Evolutionary conservation across 176 grass and related monocot genomes (phyloP), one percentile per base, ranked within the genome.

Genomic region (Oryza brachyantha): DNA sequence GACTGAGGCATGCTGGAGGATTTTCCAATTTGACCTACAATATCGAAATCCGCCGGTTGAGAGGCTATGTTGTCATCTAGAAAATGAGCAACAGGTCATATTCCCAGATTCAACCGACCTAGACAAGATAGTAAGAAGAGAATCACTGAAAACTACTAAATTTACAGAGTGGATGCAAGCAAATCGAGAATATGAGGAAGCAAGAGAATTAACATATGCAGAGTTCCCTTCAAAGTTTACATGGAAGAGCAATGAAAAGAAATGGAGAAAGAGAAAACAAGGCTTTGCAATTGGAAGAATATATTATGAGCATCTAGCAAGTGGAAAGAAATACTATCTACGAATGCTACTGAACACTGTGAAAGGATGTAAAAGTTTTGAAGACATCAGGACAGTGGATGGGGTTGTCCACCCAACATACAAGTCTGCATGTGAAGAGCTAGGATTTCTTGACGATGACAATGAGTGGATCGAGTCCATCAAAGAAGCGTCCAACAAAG

Each of bases 391-490:
- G 3, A 87, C 27, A 22, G 25, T 81, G 0, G 46, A 91, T 34
- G 75, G 55, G 19, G 17, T 58, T 4, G 2, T 62, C 0, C 35
- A 91, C 42, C 2, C 5, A 0, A 64, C 81, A 31, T 84, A 77
- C 40, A 91, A 84, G 68, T 48, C 82, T 0, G 76, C 81, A 12
- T 91, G 85, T 1, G 14, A 84, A 11, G 81, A 81, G 0, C 10
- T 68, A 7, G 76, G 76, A 14, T 66, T 91, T 27, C 34, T 86
- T 4, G 61, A 77, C 31, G 78, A 90, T 48, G 72, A 87, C 26
- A 61, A 7, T 0, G 62, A 76, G 25, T 60, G 83, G 83, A 35
- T 38, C 1, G 59, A 65, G 1, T 85, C 67, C 67, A 79, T 85
- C 42, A 72, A 64, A 3, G 83, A 85, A 14, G 75, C 75, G 8